These are phyloP conservation scores for Hippophae tibetana DNA, from an alignment of 306 rosid genomes.

Conservation along the genomic window DNA sequence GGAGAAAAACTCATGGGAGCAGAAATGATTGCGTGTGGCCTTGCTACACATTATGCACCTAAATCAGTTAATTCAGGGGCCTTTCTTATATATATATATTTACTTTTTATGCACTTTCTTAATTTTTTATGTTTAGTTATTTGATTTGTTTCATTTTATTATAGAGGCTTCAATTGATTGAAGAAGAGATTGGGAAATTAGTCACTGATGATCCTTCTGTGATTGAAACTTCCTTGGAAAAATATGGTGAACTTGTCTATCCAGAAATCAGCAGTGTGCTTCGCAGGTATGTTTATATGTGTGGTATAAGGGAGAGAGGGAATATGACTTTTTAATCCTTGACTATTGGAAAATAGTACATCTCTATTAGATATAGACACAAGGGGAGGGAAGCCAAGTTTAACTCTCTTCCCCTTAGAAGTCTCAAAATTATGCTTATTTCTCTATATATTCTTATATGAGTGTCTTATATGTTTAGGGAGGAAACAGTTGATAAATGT, in stretches of 20 bases:
- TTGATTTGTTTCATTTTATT: constrained; percentile 17
- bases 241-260: constrained; percentile 54
- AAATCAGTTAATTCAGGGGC: constrained; percentile 48
- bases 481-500: constrained; percentile 65
- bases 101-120: background rate
- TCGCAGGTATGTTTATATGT: constrained; percentile 40
- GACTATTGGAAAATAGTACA: too few relatives aligned
- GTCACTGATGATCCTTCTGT: constrained; percentile 88
- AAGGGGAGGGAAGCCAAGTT: too few relatives aligned
- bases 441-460: background rate
- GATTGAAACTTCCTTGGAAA: constrained; percentile 65
- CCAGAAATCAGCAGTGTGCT: constrained; percentile 43
- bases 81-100: constrained; percentile 6
- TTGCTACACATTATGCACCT: constrained; percentile 78
- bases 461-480: constrained; percentile 33
- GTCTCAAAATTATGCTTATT: background rate
- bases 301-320: too few relatives aligned
- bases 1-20: constrained; percentile 73
- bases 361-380: too few relatives aligned
- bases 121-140: background rate
- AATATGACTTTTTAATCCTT: too few relatives aligned
- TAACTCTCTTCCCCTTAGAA: background rate
- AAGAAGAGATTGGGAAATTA: constrained; percentile 65
- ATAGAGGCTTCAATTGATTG: constrained; percentile 69
- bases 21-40: constrained; percentile 82